These are phyloP conservation scores for Fusarium sarcochroum DNA, from an alignment of 2,329 filamentous ascomycete genomes.

Conservation along the genomic window DNA sequence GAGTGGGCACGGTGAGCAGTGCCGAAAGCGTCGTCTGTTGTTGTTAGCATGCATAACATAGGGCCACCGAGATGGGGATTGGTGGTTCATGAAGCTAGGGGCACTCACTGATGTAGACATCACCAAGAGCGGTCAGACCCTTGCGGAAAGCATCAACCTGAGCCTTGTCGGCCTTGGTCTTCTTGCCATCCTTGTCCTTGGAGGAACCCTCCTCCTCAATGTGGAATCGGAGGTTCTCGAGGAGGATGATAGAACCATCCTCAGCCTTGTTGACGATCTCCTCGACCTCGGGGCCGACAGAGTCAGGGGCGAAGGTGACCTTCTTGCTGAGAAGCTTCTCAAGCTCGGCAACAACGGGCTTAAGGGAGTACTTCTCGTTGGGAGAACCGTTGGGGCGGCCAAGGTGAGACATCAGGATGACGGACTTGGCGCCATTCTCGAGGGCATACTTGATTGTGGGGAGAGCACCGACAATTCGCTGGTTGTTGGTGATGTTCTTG, in stretches of 20 bases:
- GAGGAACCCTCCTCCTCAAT: slow-evolving; percentile 97
- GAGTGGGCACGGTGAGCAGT: slow-evolving; percentile 98
- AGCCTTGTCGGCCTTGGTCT: slow-evolving; percentile 96
- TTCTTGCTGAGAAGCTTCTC: slow-evolving; percentile 89
- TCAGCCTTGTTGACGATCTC: slow-evolving; percentile 86
- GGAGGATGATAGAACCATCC: slow-evolving; percentile 85
- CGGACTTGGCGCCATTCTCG: slow-evolving; percentile 90
- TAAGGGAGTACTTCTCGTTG: slow-evolving; percentile 94
- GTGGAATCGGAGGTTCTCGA: slow-evolving; percentile 99
- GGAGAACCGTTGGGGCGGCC: slow-evolving; percentile 92
- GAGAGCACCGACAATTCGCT: slow-evolving; percentile 96
- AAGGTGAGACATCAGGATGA: slow-evolving; percentile 98
- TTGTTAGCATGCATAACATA: slow-evolving; percentile 39
- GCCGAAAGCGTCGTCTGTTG: slow-evolving; percentile 93
- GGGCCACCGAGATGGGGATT: not conserved
- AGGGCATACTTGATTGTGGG: slow-evolving; percentile 96
- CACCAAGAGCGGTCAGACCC: slow-evolving; percentile 92
- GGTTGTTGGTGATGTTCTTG: slow-evolving; percentile 97
- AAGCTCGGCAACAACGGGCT: slow-evolving; percentile 91
- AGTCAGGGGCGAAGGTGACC: slow-evolving; percentile 92
- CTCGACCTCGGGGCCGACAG: slow-evolving; percentile 91
- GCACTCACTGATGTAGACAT: slow-evolving; percentile 92
- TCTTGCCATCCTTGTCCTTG: slow-evolving; percentile 95
- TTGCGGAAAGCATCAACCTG: slow-evolving; percentile 95
- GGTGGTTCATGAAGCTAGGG: not conserved